A percentile compares a stretch with the other conserved stretches of the same genome.
These are phyloP conservation scores for Yamadazyma trypodendri DNA, from an alignment of 1,139 yeast species.

Conservation along the genomic window DNA sequence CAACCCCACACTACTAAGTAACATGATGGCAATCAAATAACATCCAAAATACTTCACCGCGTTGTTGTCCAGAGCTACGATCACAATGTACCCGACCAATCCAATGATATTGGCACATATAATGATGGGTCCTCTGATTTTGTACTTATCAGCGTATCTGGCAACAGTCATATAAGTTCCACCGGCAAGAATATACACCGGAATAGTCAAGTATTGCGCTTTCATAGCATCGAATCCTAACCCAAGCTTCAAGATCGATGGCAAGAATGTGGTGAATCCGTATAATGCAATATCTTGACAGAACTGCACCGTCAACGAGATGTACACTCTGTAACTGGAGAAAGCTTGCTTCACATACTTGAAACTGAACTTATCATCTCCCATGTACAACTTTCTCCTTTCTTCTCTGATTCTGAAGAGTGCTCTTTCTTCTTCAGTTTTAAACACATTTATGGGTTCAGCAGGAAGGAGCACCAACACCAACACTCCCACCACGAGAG, in stretches of 20 bases:
- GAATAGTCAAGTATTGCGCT: constrained; percentile 38
- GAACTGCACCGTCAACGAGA: constrained; percentile 42
- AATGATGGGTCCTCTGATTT: constrained; percentile 19
- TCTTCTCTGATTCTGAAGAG: constrained; percentile 26
- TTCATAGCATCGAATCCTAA: constrained; percentile 43
- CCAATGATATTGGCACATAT: constrained; percentile 27
- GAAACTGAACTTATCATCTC: constrained; percentile 22
- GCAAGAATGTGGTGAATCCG: constrained; percentile 50
- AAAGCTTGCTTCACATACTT: constrained; percentile 22
- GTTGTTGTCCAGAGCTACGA: constrained; percentile 24
- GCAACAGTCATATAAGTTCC: constrained; percentile 36
- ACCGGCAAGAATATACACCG: constrained; percentile 31
- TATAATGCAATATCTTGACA: constrained; percentile 47
- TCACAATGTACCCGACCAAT: constrained; percentile 37
- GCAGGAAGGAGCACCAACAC: constrained; percentile 25
- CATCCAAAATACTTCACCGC: constrained; percentile 49
- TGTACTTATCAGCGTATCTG: constrained; percentile 34
- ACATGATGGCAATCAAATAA: constrained; percentile 37
- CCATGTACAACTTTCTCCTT: constrained; percentile 26
- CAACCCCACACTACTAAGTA: constrained; percentile 41
- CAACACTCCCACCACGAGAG: constrained; percentile 27
- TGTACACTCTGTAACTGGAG: constrained; percentile 37
- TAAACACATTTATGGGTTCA: constrained; percentile 17
- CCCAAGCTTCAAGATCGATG: constrained; percentile 39
- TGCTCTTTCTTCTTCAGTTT: constrained; percentile 19